Conservation (phyloP, 2,329 filamentous ascomycete species). For the Alternaria novae-zelandiae region DNA sequence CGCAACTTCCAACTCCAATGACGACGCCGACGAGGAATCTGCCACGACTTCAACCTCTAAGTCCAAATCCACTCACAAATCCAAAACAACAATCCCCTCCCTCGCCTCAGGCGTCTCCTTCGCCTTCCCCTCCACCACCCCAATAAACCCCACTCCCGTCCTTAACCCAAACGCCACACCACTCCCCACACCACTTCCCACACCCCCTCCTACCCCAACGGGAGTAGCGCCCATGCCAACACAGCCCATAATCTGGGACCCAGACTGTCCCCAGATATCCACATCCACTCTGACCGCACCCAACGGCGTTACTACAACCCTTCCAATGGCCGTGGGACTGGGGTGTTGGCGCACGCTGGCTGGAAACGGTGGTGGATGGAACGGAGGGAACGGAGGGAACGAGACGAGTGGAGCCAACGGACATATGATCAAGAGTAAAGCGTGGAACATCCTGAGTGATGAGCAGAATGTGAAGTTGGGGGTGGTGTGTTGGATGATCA, state of each 20-base stretch:
- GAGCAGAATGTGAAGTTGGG: neutral
- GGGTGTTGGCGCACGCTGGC: neutral
- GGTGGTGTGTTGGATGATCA: neutral
- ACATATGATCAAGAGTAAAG: neutral
- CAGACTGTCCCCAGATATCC: neutral
- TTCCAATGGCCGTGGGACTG: neutral
- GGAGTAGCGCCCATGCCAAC: neutral
- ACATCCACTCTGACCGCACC: accelerated
- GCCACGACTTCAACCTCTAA: neutral
- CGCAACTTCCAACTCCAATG: neutral
- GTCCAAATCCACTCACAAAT: neutral
- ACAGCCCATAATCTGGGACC: neutral
- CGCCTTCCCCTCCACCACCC: neutral
- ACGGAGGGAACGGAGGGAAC: neutral
- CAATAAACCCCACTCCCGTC: too few relatives aligned
- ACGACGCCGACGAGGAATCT: neutral
- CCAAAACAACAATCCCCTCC: neutral
- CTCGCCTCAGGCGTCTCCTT: neutral
- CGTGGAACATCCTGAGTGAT: neutral
- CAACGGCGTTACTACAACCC: accelerated
- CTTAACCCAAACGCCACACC: too few relatives aligned
- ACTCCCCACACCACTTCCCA: neutral
- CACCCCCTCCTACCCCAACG: neutral
- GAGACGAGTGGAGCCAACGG: neutral
- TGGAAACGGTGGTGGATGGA: neutral